A percentile compares a stretch with the other conserved stretches of the same genome.
These are phyloP conservation scores for Magnusiomyces sp. DNA, from an alignment of 1,139 yeast species.

Conservation along the genomic window DNA sequence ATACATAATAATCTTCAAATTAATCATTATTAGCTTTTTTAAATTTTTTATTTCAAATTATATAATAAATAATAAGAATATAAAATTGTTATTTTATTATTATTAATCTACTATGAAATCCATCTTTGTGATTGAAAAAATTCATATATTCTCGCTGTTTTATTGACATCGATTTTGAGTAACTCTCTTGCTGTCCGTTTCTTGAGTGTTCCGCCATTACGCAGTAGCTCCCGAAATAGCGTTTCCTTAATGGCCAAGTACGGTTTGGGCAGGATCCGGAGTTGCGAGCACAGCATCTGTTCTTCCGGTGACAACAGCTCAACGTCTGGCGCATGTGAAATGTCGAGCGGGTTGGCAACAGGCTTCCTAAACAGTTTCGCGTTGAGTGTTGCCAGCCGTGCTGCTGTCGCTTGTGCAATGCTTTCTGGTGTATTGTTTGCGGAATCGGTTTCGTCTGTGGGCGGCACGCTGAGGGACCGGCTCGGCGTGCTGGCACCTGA, in stretches of 20 bases:
- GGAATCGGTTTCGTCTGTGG: constrained; percentile 1
- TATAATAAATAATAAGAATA: background rate
- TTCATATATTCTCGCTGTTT: constrained; percentile 82
- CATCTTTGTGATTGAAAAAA: constrained; percentile 89
- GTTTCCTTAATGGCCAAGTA: constrained; percentile 88
- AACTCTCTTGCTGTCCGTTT: constrained; percentile 78
- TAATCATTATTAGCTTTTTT: background rate
- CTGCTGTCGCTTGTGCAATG: constrained; percentile 12
- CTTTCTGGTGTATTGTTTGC: constrained; percentile 12
- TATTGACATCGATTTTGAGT: constrained; percentile 74
- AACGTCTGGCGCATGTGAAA: constrained; percentile 75
- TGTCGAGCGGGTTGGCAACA: constrained; percentile 43
- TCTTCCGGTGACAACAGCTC: constrained; percentile 79
- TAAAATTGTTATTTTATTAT: background rate
- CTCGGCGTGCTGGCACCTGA: background rate
- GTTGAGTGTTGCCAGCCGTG: constrained; percentile 9
- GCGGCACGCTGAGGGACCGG: background rate
- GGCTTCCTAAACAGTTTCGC: constrained; percentile 23
- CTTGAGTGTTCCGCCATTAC: constrained; percentile 75
- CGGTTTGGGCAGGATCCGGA: constrained; percentile 86
- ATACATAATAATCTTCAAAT: background rate
- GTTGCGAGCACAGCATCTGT: constrained; percentile 71
- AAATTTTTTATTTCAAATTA: background rate
- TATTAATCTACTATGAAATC: constrained; percentile 33
- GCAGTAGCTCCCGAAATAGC: constrained; percentile 78